These are phyloP conservation scores for Cyberlindnera mississippiensis DNA, from an alignment of 805 yeast genomes.

Conservation along the genomic window DNA sequence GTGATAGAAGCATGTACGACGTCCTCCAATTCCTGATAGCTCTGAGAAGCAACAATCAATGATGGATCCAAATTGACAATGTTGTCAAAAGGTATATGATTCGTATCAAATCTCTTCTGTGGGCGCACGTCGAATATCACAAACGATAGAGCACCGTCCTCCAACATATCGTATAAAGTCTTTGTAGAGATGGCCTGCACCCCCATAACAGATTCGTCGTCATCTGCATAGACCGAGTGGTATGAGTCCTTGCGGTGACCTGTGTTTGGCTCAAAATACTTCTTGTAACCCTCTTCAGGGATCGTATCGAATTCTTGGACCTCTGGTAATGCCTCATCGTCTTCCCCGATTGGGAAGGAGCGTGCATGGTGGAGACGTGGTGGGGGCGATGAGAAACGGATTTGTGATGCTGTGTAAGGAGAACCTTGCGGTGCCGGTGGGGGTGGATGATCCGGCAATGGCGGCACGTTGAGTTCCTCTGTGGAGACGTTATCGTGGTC, in stretches of 20 bases:
- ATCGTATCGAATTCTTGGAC: neutral
- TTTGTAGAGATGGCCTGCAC: constrained; percentile 49
- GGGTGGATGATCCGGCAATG: constrained; percentile 12
- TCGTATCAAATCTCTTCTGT: constrained; percentile 28
- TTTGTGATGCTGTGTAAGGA: constrained; percentile 5
- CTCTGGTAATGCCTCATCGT: too few relatives aligned
- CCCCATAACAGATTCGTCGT: constrained; percentile 21
- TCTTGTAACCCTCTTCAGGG: constrained; percentile 3
- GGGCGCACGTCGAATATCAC: constrained; percentile 40
- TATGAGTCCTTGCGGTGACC: constrained; percentile 36
- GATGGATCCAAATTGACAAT: constrained; percentile 40
- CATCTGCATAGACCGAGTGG: constrained; percentile 37
- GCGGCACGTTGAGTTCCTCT: constrained; percentile 10
- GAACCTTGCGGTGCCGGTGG: constrained; percentile 12
- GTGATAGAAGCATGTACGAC: constrained; percentile 5
- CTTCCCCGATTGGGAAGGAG: constrained; percentile 11
- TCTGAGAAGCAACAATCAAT: constrained; percentile 31
- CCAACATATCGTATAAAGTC: constrained; percentile 38
- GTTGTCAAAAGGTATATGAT: constrained; percentile 36
- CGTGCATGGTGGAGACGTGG: constrained; percentile 12
- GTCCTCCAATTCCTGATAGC: constrained; percentile 27
- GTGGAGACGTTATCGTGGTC: constrained; percentile 18
- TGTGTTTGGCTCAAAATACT: constrained; percentile 7
- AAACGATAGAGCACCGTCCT: constrained; percentile 37
- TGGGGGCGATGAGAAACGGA: constrained; percentile 9